Base-by-base conservation (phyloP, 495 filamentous ascomycete species). In the Venustampulla echinocandica region DNA sequence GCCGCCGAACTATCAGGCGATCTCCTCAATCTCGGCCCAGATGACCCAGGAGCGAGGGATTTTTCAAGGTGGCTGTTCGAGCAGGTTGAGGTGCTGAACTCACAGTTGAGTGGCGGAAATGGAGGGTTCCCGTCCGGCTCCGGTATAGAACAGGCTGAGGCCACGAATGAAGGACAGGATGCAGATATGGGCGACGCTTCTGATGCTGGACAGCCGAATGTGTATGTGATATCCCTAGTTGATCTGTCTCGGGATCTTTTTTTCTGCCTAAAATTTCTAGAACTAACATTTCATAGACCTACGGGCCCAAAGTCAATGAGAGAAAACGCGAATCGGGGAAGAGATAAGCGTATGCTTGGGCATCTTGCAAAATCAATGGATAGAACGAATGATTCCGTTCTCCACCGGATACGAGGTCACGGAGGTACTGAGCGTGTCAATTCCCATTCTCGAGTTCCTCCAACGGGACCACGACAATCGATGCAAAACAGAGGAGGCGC, bases 281-380 rank as follows among this genome's bases (percentile, higher is more conserved):
- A 15, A 49, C 49, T 53, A 50, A 54, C 46, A 40, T 22, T 21
- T 24, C 15, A n/a, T 24, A 96, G 90, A 59, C 92, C 92, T 14
- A 97, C 90, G 7, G 92, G 89, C 33, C 92, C 92, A 18, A 92
- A 88, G 64, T 87, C 90, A 3, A 97, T 98, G 93, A 82, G 92
- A 49, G 85, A 84, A n/a, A n/a, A n/a, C 60, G 74, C 74, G 22
- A 83, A 82, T 39, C 57, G 57, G 10, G 42, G 46, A 27, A 75
- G 79, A 32, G 79, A 84, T 43, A 85, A 84, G 55, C 79, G 88
- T 28, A 80, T 97, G 67, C 69, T 97, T 44, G 86, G 87, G 42
- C 87, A 97, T 50, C 75, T 97, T 55, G 82, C 86, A 60, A 84
- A 84, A 52, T 79, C 78, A n/a, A 75, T 98, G 79, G 86, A 93